phyloP scores from a whole-genome alignment of 164 flowering plant genomes.

The Vitis riparia region DNA sequence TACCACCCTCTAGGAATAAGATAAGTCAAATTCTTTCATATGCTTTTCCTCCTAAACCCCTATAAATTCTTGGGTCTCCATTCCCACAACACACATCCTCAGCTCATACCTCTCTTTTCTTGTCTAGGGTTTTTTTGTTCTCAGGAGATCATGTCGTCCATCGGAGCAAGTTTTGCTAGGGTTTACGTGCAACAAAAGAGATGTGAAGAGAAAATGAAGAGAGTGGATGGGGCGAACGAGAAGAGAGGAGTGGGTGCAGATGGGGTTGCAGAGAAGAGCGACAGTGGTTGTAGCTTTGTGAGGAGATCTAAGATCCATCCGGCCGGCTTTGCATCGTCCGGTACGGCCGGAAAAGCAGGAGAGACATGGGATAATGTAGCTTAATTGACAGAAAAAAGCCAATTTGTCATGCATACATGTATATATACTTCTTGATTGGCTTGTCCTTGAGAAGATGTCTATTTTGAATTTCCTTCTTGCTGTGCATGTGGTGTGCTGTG shows the following conservation, averaged over 20 bases:
- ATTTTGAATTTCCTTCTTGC: too few relatives aligned
- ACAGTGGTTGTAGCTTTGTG: neutral
- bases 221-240: constrained; percentile 10
- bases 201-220: constrained; percentile 19
- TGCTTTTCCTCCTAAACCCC: too few relatives aligned
- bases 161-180: constrained; percentile 21
- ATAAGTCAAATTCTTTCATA: too few relatives aligned
- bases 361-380: constrained; percentile 3
- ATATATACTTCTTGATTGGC: too few relatives aligned
- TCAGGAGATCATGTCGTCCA: constrained; percentile 14
- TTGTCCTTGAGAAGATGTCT: too few relatives aligned
- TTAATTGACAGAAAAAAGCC: neutral
- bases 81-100: too few relatives aligned
- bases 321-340: neutral
- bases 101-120: neutral
- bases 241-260: neutral
- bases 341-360: neutral
- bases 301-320: constrained; percentile 14
- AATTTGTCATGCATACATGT: too few relatives aligned
- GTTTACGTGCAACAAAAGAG: constrained; percentile 17
- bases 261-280: neutral
- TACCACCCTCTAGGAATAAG: too few relatives aligned
- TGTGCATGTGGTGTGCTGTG: too few relatives aligned
- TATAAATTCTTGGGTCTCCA: too few relatives aligned
- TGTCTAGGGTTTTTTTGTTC: neutral